Evolutionary conservation across 805 yeast genomes (phyloP).

Genomic region (Blastobotrys parvus): DNA sequence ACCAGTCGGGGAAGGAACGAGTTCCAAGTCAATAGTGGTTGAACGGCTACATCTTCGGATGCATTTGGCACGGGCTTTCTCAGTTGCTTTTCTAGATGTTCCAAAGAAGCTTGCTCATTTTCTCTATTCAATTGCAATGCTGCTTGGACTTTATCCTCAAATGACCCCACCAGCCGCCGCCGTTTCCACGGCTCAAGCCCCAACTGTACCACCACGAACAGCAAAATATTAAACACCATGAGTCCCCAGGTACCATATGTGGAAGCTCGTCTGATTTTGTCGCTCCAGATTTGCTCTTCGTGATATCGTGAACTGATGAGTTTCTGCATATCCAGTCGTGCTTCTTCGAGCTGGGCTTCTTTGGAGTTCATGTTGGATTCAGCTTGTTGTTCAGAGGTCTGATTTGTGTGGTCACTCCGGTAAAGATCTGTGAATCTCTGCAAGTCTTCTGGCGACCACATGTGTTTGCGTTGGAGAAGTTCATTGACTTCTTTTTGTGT

Average conservation of each 20-base stretch:
- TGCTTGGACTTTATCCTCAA: constrained; percentile 68
- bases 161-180: constrained; percentile 65
- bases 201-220: constrained; percentile 76
- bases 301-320: constrained; percentile 84
- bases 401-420: constrained; percentile 70
- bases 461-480: constrained; percentile 70
- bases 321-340: constrained; percentile 60
- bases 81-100: not conserved
- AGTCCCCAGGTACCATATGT: constrained; percentile 94
- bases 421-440: constrained; percentile 79
- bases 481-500: constrained; percentile 86
- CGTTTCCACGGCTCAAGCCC: constrained; percentile 94
- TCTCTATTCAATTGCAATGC: constrained; percentile 11
- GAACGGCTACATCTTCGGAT: not conserved
- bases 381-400: constrained; percentile 47
- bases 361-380: constrained; percentile 40
- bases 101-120: not conserved
- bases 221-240: constrained; percentile 75
- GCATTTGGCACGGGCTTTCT: not conserved
- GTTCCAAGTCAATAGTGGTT: not conserved
- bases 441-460: constrained; percentile 72
- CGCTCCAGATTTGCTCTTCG: constrained; percentile 98
- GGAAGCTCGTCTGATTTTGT: constrained; percentile 84
- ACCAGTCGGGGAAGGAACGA: constrained; percentile 1
- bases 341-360: constrained; percentile 58